Evolutionary conservation across 78 protist genomes (phyloP), one percentile per base, ranked within the genome.

Genomic region (Dictyostelium firmibasis): DNA sequence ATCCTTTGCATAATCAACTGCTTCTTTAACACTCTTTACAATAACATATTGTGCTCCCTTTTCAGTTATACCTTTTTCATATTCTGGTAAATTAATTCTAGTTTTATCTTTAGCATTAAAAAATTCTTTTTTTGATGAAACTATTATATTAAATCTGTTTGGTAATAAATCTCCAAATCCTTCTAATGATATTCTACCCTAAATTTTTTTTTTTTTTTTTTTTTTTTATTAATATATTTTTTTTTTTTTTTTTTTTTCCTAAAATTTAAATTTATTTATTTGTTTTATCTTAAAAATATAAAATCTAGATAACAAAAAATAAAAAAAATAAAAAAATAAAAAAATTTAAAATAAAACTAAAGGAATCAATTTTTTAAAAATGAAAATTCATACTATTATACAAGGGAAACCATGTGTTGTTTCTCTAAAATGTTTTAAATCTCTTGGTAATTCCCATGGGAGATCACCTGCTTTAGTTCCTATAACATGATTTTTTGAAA

Each of bases 381-480:
- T 11, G 57, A 23, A 60, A 23, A 20, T 60, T 23, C 27, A 2
- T 60, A 60, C 70, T 10, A 75, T 75, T 18, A 75, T 75, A 36
- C 43, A 36, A 11, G 81, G 81, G 9, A 20, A 36, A 14, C 50
- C 50, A 36, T 36, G 81, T 13, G 81, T 75, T 31, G 50, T 75
- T 11, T 75, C 81, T 75, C 38, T 75, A 36, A 75, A 75, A 75
- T 75, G 81, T 75, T 75, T 31, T 35, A 75, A 35, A 35, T 75
- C 81, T 75, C 9, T 75, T 75, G 81, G 81, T 36, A 75, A 23
- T 33, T 36, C 25, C 81, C 81, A 75, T 36, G 81, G 81, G 9
- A 75, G 4, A 10, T 36, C 57, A 16, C 81, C 81, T 4, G 3
- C 33, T 14, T 35, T 36, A 1, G 38, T 27, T 3, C 76, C 76